Base-by-base conservation (phyloP, 2,329 filamentous ascomycete species). In the Ophiostoma tasmaniense region DNA sequence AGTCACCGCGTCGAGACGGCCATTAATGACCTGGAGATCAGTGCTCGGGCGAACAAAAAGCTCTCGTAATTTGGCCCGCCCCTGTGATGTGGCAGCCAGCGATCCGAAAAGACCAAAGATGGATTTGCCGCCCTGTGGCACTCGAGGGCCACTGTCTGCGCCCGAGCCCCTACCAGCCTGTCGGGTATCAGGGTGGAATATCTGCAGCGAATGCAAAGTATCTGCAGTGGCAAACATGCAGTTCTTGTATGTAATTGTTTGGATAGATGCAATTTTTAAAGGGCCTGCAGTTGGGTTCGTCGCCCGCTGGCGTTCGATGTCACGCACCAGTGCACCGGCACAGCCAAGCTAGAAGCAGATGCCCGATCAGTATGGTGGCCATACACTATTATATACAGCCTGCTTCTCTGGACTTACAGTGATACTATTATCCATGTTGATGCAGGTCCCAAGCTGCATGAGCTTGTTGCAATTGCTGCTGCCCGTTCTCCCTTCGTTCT, bases 161-260 rank as follows among this genome's bases (percentile, higher is more conserved):
- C 85, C 7, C 83, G 85, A 2, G 88, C 86, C 0, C 90, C 90
- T 50, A 3, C 45, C 78, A 90, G 89, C 73, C 94, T 90, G 65
- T 86, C 88, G 75, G 92, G 93, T 4, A 92, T 97, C 93, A 1
- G 90, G 87, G 68, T 90, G 89, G 33, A 97, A 82, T 35, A 99
- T 91, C 74, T 97, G 94, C 10, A 99, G 83, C 1, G 93, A 93
- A 17, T 87, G 79, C 59, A 98, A 80, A 0, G 93, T 91, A 75
- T 97, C 92, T 2, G 85, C 81, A 73, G 92, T 95, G 73, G 97
- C 82, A 74, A 95, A 92, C 88, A 94, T 92, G 66, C 80, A 80
- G 68, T 82, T 76, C 50, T 79, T 77, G 30, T 97, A 80, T 39
- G 84, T 89, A 77, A 96, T 93, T 86, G 92, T 93, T 74, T 90